Percentiles rank a stretch among this genome's conserved stretches.
phyloP scores from a whole-genome alignment of 2,329 filamentous ascomycete genomes.

The Westerdykella aurantiaca region DNA sequence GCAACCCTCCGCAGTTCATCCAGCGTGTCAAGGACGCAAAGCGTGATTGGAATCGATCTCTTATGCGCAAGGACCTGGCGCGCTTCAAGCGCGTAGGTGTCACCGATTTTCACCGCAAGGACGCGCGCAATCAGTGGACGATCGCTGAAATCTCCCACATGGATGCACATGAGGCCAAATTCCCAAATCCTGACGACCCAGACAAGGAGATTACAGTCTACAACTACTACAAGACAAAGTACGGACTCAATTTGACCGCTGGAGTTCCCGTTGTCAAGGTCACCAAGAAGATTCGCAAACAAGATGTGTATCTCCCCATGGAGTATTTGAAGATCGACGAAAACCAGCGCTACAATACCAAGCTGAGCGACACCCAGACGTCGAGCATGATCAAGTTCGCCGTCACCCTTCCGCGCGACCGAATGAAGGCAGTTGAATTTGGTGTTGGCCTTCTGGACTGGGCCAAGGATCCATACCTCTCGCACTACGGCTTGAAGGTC shows the following conservation, averaged over 20 bases:
- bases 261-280: constrained; percentile 54
- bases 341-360: constrained; percentile 54
- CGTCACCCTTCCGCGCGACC: constrained; percentile 66
- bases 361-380: constrained; percentile 61
- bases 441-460: constrained; percentile 65
- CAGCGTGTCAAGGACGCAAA: constrained; percentile 17
- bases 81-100: constrained; percentile 41
- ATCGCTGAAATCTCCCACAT: constrained; percentile 46
- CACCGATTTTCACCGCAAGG: constrained; percentile 33
- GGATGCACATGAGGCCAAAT: constrained; percentile 41
- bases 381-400: constrained; percentile 88
- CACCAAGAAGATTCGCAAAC: constrained; percentile 46
- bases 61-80: constrained; percentile 35
- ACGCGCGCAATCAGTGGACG: constrained; percentile 41
- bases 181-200: constrained; percentile 57
- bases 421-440: constrained; percentile 61
- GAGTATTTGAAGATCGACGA: constrained; percentile 49
- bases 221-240: constrained; percentile 50
- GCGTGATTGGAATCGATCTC: constrained; percentile 21
- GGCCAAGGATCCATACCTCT: constrained; percentile 62
- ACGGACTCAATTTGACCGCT: constrained; percentile 45
- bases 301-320: constrained; percentile 49
- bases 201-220: constrained; percentile 54
- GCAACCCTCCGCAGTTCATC: constrained; percentile 26
- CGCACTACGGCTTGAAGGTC: constrained; percentile 68